Percentiles rank a stretch among this genome's conserved stretches.
Conservation (phyloP, 495 filamentous ascomycete genomes). For the Staphylotrichum longicolle region DNA sequence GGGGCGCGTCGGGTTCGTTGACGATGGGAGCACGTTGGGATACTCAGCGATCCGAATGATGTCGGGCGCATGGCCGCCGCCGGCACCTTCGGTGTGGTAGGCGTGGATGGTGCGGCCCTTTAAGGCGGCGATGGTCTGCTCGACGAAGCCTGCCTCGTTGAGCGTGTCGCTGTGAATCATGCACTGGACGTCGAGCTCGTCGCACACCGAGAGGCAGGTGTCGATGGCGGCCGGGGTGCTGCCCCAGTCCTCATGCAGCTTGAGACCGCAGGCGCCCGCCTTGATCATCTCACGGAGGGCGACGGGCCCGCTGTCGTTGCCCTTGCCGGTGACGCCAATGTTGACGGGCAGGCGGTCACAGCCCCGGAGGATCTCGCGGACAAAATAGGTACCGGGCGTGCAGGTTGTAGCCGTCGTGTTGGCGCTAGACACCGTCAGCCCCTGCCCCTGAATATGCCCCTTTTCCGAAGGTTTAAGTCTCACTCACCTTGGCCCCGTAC, state of each 20-base stretch:
- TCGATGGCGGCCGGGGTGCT: constrained; percentile 91
- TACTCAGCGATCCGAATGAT: constrained; percentile 95
- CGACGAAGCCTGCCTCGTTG: constrained; percentile 96
- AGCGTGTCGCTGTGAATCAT: constrained; percentile 98
- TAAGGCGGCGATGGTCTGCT: constrained; percentile 85
- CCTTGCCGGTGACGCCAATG: constrained; percentile 92
- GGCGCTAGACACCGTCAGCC: constrained; percentile 54
- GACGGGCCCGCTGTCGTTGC: constrained; percentile 74
- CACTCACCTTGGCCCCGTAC: constrained; percentile 76
- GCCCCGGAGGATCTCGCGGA: constrained; percentile 91
- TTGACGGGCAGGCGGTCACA: constrained; percentile 86
- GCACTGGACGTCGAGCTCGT: constrained; percentile 88
- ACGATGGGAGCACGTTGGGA: constrained; percentile 85
- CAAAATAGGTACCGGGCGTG: constrained; percentile 79
- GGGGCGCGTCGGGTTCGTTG: constrained; percentile 90
- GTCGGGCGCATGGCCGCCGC: constrained; percentile 93
- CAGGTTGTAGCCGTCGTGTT: constrained; percentile 94
- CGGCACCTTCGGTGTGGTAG: constrained; percentile 97
- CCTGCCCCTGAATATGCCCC: not conserved
- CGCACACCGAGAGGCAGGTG: constrained; percentile 81
- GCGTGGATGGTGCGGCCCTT: constrained; percentile 92
- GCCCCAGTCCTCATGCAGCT: constrained; percentile 98
- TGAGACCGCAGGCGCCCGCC: constrained; percentile 86
- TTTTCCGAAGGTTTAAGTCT: too few species aligned
- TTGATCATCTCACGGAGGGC: constrained; percentile 78